Conservation (phyloP, 2,329 filamentous ascomycete species). For the Aspergillus unguis region DNA sequence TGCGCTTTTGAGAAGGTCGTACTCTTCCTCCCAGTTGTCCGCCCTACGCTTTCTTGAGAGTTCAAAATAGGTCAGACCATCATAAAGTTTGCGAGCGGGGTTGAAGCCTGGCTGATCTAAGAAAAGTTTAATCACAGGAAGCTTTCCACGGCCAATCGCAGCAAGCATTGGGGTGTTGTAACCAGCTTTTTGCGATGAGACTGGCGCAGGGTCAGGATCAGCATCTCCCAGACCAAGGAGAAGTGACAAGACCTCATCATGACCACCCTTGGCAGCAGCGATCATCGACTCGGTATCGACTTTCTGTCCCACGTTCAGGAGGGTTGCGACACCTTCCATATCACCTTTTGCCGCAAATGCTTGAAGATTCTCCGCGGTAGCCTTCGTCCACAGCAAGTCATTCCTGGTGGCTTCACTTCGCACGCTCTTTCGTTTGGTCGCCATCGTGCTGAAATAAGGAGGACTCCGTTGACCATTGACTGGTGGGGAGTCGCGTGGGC, state of each 20-base stretch:
- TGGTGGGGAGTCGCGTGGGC: slow-evolving; percentile 45
- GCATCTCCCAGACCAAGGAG: slow-evolving; percentile 65
- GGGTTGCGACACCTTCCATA: slow-evolving; percentile 48
- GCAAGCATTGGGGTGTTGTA: slow-evolving; percentile 90
- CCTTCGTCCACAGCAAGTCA: slow-evolving; percentile 49
- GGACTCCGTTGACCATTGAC: slow-evolving; percentile 40
- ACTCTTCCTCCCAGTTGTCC: slow-evolving; percentile 86
- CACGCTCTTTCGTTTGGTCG: slow-evolving; percentile 43
- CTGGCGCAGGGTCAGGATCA: slow-evolving; percentile 66
- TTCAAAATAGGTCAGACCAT: slow-evolving; percentile 80
- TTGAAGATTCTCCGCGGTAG: slow-evolving; percentile 49
- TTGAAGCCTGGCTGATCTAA: slow-evolving; percentile 77
- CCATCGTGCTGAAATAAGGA: slow-evolving; percentile 30
- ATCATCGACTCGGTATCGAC: slow-evolving; percentile 83
- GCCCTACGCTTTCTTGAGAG: slow-evolving; percentile 79
- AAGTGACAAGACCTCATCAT: slow-evolving; percentile 81
- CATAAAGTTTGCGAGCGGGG: slow-evolving; percentile 68
- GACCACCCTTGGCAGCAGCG: slow-evolving; percentile 85
- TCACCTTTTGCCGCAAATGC: slow-evolving; percentile 51
- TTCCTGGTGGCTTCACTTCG: slow-evolving; percentile 50
- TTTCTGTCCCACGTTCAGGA: slow-evolving; percentile 50
- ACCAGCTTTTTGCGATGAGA: slow-evolving; percentile 59
- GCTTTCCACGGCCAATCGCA: slow-evolving; percentile 83
- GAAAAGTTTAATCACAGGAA: slow-evolving; percentile 78
- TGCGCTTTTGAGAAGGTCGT: slow-evolving; percentile 70